phyloP scores from a whole-genome alignment of 2,329 filamentous ascomycete species.

The Leptographium wingfieldii region DNA sequence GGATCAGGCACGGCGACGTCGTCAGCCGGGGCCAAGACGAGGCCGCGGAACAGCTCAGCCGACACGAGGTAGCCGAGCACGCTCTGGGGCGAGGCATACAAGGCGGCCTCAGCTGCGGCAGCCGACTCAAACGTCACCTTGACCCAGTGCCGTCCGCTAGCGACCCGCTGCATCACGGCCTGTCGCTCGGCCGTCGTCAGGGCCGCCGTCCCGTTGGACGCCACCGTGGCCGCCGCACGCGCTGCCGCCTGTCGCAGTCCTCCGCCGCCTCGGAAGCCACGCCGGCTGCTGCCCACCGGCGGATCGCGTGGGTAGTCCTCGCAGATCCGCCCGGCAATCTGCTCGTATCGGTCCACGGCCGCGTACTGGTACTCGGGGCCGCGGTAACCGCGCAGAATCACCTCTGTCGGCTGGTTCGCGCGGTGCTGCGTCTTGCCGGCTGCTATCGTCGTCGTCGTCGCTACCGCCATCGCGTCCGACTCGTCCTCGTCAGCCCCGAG shows the following conservation, averaged over 20 bases:
- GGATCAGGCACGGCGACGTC: slow-evolving; percentile 51
- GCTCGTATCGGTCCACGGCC: slow-evolving; percentile 78
- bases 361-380: slow-evolving; percentile 61
- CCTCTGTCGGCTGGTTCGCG: slow-evolving; percentile 45
- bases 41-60: slow-evolving; percentile 56
- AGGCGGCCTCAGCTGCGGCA: slow-evolving; percentile 56
- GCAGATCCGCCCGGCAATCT: slow-evolving; percentile 72
- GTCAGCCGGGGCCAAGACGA: slow-evolving; percentile 42
- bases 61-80: slow-evolving; percentile 59
- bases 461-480: too few relatives aligned
- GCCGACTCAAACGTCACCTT: slow-evolving; percentile 70
- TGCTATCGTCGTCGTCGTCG: not conserved
- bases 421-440: slow-evolving; percentile 14
- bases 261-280: slow-evolving; percentile 32
- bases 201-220: slow-evolving; percentile 35
- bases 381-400: slow-evolving; percentile 73
- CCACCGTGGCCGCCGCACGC: slow-evolving; percentile 23
- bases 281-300: slow-evolving; percentile 42
- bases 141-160: slow-evolving; percentile 84
- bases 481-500: slow-evolving; percentile 9
- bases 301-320: slow-evolving; percentile 87
- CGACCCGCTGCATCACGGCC: slow-evolving; percentile 63
- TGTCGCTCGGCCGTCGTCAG: slow-evolving; percentile 61
- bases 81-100: slow-evolving; percentile 57
- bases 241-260: slow-evolving; percentile 60